Conservation (phyloP, 2,329 filamentous ascomycete species). For the Fusarium metavorans region DNA sequence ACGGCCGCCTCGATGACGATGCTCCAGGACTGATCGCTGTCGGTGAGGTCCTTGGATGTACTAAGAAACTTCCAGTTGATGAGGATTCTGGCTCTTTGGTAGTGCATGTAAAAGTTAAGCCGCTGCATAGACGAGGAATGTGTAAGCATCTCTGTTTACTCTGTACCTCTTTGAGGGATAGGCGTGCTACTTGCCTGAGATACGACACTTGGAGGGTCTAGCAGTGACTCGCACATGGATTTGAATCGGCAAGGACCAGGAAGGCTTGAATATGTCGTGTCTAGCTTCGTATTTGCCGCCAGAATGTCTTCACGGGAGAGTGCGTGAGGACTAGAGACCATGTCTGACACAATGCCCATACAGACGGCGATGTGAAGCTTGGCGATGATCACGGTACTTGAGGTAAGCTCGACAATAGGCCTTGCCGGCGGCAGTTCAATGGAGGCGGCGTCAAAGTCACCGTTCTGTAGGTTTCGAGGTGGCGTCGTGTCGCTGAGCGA, state of each 20-base stretch:
- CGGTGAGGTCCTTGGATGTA: neutral
- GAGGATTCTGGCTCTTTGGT: neutral
- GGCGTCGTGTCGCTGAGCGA: neutral
- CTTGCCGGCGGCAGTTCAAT: neutral
- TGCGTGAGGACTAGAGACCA: neutral
- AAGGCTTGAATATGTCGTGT: neutral
- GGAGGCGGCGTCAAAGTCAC: neutral
- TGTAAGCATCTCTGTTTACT: neutral
- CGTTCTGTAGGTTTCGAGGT: neutral
- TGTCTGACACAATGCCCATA: neutral
- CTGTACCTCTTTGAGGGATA: neutral
- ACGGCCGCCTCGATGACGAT: neutral
- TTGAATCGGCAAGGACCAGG: neutral
- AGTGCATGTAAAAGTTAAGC: neutral
- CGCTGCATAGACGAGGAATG: rapidly evolving
- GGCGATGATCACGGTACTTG: neutral
- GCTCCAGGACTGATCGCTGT: neutral
- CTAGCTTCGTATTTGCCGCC: neutral
- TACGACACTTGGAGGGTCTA: neutral
- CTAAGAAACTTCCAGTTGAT: neutral
- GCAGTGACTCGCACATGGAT: neutral
- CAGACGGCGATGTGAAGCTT: neutral
- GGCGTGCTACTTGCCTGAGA: neutral
- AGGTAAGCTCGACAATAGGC: neutral
- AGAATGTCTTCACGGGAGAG: neutral